Evolutionary conservation across 345 rosid genomes (phyloP).

Genomic region (Geranium brycei): DNA sequence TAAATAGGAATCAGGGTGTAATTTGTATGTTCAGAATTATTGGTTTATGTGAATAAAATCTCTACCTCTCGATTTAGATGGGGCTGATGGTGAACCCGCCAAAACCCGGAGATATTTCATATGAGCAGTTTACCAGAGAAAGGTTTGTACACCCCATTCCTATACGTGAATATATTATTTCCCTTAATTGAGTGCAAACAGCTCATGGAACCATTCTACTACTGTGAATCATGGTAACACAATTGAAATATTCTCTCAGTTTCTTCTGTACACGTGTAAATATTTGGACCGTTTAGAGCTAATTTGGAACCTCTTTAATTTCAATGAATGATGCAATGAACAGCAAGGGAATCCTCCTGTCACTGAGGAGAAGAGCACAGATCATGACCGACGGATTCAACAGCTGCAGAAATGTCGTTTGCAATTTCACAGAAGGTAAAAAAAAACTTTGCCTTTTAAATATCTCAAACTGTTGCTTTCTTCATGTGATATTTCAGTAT

Average conservation of each 20-base stretch:
- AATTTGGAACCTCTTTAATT: too few species aligned
- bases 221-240: too few species aligned
- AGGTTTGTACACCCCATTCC: slow-evolving; percentile 34
- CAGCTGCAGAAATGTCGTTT: slow-evolving; percentile 89
- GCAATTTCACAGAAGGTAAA: slow-evolving; percentile 95
- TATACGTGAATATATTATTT: neutral
- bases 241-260: too few species aligned
- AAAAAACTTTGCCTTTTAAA: neutral
- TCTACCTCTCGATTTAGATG: slow-evolving; percentile 39
- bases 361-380: slow-evolving; percentile 81
- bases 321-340: slow-evolving; percentile 6
- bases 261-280: neutral
- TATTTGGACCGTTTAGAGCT: too few species aligned
- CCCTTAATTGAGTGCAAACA: too few species aligned
- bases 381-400: slow-evolving; percentile 98
- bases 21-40: neutral
- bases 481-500: neutral
- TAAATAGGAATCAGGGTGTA: neutral
- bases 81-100: slow-evolving; percentile 95
- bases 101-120: slow-evolving; percentile 88
- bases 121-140: slow-evolving; percentile 62
- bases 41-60: too few species aligned
- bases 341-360: slow-evolving; percentile 87
- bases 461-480: neutral
- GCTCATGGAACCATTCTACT: too few species aligned